Evolutionary conservation across 495 filamentous ascomycete species (phyloP), one percentile per base, ranked within the genome.

Genomic region (Xylaria intraflava): DNA sequence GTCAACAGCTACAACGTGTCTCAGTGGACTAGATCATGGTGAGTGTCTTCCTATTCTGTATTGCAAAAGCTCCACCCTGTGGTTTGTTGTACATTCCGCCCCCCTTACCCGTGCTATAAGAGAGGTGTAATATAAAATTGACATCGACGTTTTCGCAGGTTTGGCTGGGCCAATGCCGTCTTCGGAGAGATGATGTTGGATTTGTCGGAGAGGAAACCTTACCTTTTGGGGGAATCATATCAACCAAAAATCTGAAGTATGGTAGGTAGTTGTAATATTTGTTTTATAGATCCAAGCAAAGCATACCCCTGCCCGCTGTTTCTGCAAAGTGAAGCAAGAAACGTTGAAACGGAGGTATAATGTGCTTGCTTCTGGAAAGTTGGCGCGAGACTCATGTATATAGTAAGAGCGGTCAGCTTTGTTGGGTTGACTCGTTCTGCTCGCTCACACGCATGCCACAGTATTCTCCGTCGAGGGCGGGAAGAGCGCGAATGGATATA

Each of bases 101-200:
- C 23, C 14, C n/a, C 27, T n/a, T n/a, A 29, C 10, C 11, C 11
- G 31, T 2, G 2, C 31, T 12, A n/a, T 33, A 6, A 33, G 2
- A 33, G 31, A 33, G 31, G 11, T 17, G 35, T 6, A 17, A 11
- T 17, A 17, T 3, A 2, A n/a, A 8, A 22, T 59, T 67, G 53
- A 69, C 51, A n/a, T 16, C 29, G 0, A 20, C 24, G 35, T 14
- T 36, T 9, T 36, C 14, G 30, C 49, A 80, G 79, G 79, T 85
- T 86, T 55, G 81, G 80, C 0, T 85, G 83, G 83, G 82, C 81
- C 8, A 86, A 87, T 60, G 83, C 83, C 14, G 67, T 87, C 46
- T 86, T 86, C 64, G 83, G 83, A 12, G 78, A 84, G 62, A 77
- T 81, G 72, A 76, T 87, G 33, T 62, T 86, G 46, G 78, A 84